Conservation (phyloP, 495 filamentous ascomycete genomes). For the Annulohypoxylon bovei region DNA sequence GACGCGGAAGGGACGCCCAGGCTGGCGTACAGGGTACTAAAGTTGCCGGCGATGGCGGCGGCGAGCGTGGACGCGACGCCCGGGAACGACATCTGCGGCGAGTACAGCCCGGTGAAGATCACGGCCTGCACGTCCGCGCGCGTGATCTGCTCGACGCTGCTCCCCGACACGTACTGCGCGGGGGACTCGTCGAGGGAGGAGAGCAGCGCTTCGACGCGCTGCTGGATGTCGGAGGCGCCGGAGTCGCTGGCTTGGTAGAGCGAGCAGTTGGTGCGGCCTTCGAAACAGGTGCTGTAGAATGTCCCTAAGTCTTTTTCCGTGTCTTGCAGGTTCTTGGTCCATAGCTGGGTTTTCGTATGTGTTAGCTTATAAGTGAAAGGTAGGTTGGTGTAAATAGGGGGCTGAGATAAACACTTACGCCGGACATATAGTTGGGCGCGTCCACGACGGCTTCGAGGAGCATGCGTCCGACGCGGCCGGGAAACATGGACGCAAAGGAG, state of each 20-base stretch:
- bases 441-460: constrained; percentile 52
- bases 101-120: constrained; percentile 39
- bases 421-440: constrained; percentile 46
- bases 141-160: constrained; percentile 57
- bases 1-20: constrained; percentile 2
- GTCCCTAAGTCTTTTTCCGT: constrained; percentile 59
- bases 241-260: constrained; percentile 58
- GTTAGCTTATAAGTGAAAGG: constrained; percentile 3
- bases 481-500: constrained; percentile 59
- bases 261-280: constrained; percentile 53
- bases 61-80: constrained; percentile 46
- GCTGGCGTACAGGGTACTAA: background rate
- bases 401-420: constrained; percentile 10
- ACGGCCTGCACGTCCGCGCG: constrained; percentile 52
- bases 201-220: constrained; percentile 52
- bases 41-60: constrained; percentile 46
- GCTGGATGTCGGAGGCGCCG: constrained; percentile 60
- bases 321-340: constrained; percentile 58
- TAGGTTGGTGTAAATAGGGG: background rate
- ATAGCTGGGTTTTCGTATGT: constrained; percentile 38
- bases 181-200: constrained; percentile 28
- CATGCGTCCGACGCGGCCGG: constrained; percentile 53
- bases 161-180: constrained; percentile 27
- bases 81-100: constrained; percentile 28
- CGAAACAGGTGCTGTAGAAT: constrained; percentile 61